phyloP scores from a whole-genome alignment of 805 yeast genomes.

The Ogataea pini region DNA sequence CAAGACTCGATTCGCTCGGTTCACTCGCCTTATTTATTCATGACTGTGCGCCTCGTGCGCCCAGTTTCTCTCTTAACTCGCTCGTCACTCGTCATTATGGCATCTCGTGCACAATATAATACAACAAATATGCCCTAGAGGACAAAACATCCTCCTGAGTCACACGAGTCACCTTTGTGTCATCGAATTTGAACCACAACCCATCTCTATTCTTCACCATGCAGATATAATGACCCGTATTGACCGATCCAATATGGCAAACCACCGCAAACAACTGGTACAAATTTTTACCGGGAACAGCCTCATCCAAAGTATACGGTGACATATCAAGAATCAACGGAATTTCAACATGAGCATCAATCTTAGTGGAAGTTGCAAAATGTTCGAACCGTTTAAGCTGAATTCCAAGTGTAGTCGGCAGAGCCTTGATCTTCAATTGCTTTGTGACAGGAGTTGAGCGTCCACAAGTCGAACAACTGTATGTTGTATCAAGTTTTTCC shows the following conservation, averaged over 20 bases:
- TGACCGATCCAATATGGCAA: conserved; percentile 88
- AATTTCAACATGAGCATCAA: conserved; percentile 71
- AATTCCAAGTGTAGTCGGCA: conserved; percentile 78
- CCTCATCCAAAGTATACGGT: conserved; percentile 44
- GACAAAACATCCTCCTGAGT: conserved; percentile 63
- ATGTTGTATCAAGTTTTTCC: conserved; percentile 74
- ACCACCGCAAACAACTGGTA: conserved; percentile 88
- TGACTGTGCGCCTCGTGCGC: neutral
- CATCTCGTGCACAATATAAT: conserved; percentile 55
- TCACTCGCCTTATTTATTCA: too few species aligned
- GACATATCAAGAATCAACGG: conserved; percentile 75
- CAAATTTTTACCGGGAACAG: conserved; percentile 31
- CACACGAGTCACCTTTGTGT: conserved; percentile 72
- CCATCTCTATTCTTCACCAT: conserved; percentile 71
- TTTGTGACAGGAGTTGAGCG: conserved; percentile 67
- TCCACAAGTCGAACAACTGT: conserved; percentile 68
- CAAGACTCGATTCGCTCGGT: too few species aligned
- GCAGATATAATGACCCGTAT: conserved; percentile 93
- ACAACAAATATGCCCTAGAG: conserved; percentile 79
- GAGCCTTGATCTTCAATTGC: conserved; percentile 61
- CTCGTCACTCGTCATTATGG: conserved; percentile 15
- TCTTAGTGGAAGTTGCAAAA: conserved; percentile 58
- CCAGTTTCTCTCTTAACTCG: neutral
- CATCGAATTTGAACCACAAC: conserved; percentile 91
- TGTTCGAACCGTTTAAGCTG: conserved; percentile 85